phyloP scores from a whole-genome alignment of 1,284 basidiomycete species.

The Ustilago loliicola region DNA sequence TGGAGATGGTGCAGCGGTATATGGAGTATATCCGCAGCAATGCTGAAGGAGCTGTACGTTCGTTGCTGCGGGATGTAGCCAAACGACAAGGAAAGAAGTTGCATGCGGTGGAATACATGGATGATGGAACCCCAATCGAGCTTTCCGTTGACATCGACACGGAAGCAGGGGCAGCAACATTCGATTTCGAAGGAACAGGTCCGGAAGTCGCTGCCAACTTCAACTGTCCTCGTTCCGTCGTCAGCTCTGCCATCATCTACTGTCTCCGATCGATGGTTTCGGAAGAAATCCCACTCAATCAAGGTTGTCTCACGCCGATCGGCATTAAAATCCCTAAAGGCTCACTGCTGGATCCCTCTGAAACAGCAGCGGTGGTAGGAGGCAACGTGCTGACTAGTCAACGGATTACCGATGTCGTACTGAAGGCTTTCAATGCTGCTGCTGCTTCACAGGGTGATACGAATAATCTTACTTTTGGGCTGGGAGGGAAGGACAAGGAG shows the following conservation, averaged over 20 bases:
- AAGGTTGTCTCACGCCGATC: conserved; percentile 81
- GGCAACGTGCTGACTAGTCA: conserved; percentile 94
- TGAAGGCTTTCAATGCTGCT: conserved; percentile 91
- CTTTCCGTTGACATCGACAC: conserved; percentile 85
- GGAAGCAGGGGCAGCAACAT: conserved; percentile 81
- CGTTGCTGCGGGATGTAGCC: conserved; percentile 83
- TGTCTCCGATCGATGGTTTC: conserved; percentile 92
- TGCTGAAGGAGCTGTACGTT: conserved; percentile 88
- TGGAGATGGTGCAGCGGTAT: conserved; percentile 81
- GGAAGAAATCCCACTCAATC: conserved; percentile 91
- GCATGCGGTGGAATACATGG: conserved; percentile 76
- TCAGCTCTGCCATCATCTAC: conserved; percentile 93
- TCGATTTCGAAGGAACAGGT: conserved; percentile 88
- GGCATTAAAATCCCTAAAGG: conserved; percentile 84
- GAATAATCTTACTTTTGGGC: conserved; percentile 91
- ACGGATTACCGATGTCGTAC: conserved; percentile 92
- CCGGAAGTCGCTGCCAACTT: conserved; percentile 90
- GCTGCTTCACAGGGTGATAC: conserved; percentile 92
- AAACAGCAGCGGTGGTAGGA: conserved; percentile 85
- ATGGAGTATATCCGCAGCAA: conserved; percentile 80
- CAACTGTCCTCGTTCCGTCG: conserved; percentile 81
- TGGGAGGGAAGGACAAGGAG: conserved; percentile 85
- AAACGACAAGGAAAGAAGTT: conserved; percentile 77
- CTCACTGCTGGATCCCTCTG: conserved; percentile 83
- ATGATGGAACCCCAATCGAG: conserved; percentile 76